Base-by-base conservation (phyloP, 768 basidiomycete genomes). In the Termitomyces heimii region DNA sequence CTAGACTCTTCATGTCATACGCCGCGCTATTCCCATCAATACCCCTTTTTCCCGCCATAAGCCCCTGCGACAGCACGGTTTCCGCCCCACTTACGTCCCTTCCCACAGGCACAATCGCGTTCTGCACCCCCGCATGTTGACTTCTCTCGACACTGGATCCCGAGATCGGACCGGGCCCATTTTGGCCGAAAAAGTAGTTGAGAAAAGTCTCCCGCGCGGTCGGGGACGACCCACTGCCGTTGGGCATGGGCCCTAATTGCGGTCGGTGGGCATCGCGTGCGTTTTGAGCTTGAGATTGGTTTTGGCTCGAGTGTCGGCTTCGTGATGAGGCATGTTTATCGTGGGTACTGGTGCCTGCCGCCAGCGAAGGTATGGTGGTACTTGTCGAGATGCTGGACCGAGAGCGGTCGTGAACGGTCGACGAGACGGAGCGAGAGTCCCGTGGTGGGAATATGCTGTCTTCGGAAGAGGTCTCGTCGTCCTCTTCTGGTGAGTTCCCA, bases 1-100 rank as follows among this genome's bases (percentile, higher is more conserved):
- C 94, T 53, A 98, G 77, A 67, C 94, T 97, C 80, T 94, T 98
- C 97, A 99, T 99, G 70, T 98, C 97, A 70, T 86, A 98, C 47
- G 91, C 94, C 55, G 94, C 89, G 64, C 80, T 89, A 68, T 77
- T 89, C 48, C 77, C 88, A 63, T 94, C 91, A 49, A 90, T 68
- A 12, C 77, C 75, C 51, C 82, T 74, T 72, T 84, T 87, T 14
- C 83, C 81, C 20, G 82, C 82, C 82, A 89, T 78, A 28, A 90
- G 67, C 4, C 89, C 88, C 14, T 80, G 73, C 32, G 80, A 77
- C 46, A 83, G 69, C 34, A 74, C 62, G 16, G 73, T 66, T 50
- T 88, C 86, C 9, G 72, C 68, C 3, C 76, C 82, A 13, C 83
- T 84, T 37, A 88, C 63, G 61, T 92, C 89, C 49, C 86, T 73